Evolutionary conservation across 495 filamentous ascomycete genomes (phyloP), one percentile per base, ranked within the genome.

Genomic region (Penicillium salamii): DNA sequence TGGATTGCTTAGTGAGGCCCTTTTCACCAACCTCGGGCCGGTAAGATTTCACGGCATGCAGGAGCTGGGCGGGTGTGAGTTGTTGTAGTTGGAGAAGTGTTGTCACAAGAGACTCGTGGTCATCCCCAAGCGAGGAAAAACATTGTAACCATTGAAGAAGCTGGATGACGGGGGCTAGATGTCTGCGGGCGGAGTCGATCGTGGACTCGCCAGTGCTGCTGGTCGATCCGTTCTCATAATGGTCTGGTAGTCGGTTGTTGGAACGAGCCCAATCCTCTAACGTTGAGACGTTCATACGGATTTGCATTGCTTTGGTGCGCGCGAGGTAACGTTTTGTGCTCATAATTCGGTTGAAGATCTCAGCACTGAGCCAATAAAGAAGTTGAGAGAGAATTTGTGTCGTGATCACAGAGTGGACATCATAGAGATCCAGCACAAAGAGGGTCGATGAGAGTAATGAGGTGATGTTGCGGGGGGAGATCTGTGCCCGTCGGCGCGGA

Each of bases 261-360:
- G 78, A 74, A 12, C 91, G 79, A 1, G 92, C 93, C 93, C 93
- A 99, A 62, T 99, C 93, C 66, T 99, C 93, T 35, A 99, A 75
- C 2, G 80, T 82, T 3, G 93, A 97, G 20, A 97, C 84, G 63
- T 99, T 99, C 89, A 99, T 96, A 52, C 93, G 89, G 51, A 99
- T 97, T 60, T 99, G 95, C 93, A 99, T 97, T 5, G 93, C 93
- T 66, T 99, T 99, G 12, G 93, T 99, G 24, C 93, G 84, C 5
- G 93, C 91, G 6, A 99, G 80, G 59, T 97, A 99, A 65, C 91
- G 89, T 48, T 89, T 86, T 52, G 91, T 96, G 12, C 87, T 91
- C 85, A 97, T 91, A 63, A 97, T 90, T 50, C 95, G 89, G 63
- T 99, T 99, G 75, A 99, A 99, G 12, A 97, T 80, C 63, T 99